These are phyloP conservation scores for Erodium texanum DNA, from an alignment of 441 rosid species.

Conservation along the genomic window DNA sequence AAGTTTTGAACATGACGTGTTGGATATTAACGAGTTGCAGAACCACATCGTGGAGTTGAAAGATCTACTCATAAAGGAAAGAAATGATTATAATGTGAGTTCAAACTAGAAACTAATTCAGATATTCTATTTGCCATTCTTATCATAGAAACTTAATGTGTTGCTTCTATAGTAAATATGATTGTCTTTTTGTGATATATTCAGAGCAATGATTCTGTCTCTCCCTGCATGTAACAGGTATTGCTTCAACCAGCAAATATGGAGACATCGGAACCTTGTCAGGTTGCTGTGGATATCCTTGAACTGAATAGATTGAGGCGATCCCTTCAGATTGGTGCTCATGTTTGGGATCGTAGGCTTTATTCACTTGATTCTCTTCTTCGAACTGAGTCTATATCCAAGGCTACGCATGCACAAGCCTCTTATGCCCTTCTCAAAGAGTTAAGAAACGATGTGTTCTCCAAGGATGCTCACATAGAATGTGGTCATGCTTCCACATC, in stretches of 20 bases:
- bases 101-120: conserved; percentile 3
- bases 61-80: conserved; percentile 58
- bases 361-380: conserved; percentile 53
- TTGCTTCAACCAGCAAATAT: conserved; percentile 45
- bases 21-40: conserved; percentile 36
- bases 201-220: not conserved
- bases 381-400: conserved; percentile 31
- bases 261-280: conserved; percentile 51
- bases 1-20: conserved; percentile 34
- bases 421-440: conserved; percentile 26
- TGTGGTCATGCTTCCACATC: conserved; percentile 17
- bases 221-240: conserved; percentile 35
- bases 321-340: conserved; percentile 72
- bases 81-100: conserved; percentile 58
- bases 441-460: conserved; percentile 20
- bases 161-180: not conserved
- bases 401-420: conserved; percentile 46
- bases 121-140: conserved; percentile 7
- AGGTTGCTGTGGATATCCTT: conserved; percentile 61
- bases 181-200: not conserved
- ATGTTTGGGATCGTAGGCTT: conserved; percentile 85
- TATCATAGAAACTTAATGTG: conserved; percentile 5
- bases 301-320: conserved; percentile 71
- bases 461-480: conserved; percentile 26
- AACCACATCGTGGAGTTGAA: conserved; percentile 49